phyloP scores from a whole-genome alignment of 108 stramenopile species.

The Asterionellopsis glacialis region DNA sequence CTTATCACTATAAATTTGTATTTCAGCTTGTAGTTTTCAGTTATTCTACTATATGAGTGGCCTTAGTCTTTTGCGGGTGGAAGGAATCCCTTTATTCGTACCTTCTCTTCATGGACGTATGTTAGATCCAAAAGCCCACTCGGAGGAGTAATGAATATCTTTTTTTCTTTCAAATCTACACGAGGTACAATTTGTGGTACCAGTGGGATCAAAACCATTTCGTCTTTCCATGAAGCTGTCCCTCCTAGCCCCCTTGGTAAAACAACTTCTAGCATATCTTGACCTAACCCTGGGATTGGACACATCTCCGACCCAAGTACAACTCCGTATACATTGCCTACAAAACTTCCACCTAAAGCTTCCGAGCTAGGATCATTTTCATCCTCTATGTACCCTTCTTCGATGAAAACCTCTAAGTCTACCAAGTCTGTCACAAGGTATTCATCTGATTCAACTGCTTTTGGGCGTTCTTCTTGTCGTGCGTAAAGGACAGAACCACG shows the following conservation, averaged over 20 bases:
- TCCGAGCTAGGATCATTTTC: slow-evolving; percentile 8
- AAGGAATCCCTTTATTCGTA: slow-evolving; percentile 63
- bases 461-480: slow-evolving; percentile 45
- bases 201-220: slow-evolving; percentile 72
- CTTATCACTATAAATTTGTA: no score
- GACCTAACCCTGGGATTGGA: slow-evolving; percentile 67
- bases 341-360: slow-evolving; percentile 35
- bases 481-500: slow-evolving; percentile 62
- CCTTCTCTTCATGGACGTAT: slow-evolving; percentile 68
- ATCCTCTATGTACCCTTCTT: slow-evolving; percentile 15
- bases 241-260: slow-evolving; percentile 26
- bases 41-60: neutral
- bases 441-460: slow-evolving; percentile 46
- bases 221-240: slow-evolving; percentile 33
- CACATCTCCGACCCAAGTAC: slow-evolving; percentile 83
- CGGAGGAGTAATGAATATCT: slow-evolving; percentile 62
- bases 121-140: slow-evolving; percentile 70
- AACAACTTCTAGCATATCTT: slow-evolving; percentile 71
- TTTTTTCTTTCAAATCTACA: slow-evolving; percentile 47
- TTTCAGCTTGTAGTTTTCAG: neutral
- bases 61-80: slow-evolving; percentile 31
- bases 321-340: slow-evolving; percentile 62
- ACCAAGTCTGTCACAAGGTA: slow-evolving; percentile 73
- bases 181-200: slow-evolving; percentile 69
- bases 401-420: slow-evolving; percentile 60